These are phyloP conservation scores for Hylodesmum podocarpum DNA, from an alignment of 306 rosid genomes.

Conservation along the genomic window DNA sequence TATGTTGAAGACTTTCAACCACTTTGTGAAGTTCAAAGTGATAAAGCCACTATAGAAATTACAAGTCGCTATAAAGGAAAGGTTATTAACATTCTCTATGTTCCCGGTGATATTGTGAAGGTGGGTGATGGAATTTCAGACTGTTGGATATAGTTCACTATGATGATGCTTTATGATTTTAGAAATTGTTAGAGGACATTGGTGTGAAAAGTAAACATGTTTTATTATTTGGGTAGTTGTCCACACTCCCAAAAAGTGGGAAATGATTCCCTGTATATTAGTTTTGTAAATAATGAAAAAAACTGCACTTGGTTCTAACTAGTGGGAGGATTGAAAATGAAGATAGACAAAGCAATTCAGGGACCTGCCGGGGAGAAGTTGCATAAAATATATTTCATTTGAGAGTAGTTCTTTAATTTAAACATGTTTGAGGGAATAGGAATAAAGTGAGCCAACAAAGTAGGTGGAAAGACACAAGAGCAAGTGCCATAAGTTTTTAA, in stretches of 20 bases:
- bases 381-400: background rate
- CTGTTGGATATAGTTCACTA: conserved; percentile 4
- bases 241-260: background rate
- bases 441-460: background rate
- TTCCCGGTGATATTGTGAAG: conserved; percentile 92
- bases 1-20: conserved; percentile 86
- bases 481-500: background rate
- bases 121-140: conserved; percentile 35
- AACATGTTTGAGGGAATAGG: conserved; percentile 3
- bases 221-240: background rate
- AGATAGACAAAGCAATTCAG: background rate
- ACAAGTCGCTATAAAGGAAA: conserved; percentile 93
- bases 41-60: conserved; percentile 97
- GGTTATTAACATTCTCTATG: conserved; percentile 52
- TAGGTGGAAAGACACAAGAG: background rate
- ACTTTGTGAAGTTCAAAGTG: conserved; percentile 97
- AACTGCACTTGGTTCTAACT: background rate
- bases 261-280: background rate
- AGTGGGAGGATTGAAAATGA: background rate
- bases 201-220: background rate
- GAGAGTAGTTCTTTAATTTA: background rate
- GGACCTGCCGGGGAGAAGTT: background rate
- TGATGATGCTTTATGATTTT: background rate
- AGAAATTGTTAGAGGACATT: background rate
- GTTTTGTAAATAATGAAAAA: background rate